Conservation (phyloP, 2,329 filamentous ascomycete genomes). For the Phoma herbarum region DNA sequence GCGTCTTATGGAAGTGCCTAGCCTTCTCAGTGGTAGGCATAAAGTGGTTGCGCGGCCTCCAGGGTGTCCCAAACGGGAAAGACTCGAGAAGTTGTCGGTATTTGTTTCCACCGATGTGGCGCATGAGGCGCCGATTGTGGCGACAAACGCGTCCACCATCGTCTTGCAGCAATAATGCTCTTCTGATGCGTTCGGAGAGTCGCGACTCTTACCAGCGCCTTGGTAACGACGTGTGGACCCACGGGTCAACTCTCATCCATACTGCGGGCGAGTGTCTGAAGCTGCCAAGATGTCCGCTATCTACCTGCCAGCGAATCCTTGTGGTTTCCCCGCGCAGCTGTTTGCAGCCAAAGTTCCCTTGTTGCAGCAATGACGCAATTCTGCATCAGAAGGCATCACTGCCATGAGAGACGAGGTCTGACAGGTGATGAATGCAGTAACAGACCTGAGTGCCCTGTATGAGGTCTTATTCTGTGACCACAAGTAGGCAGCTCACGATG, state of each 20-base stretch:
- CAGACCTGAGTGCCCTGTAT: neutral
- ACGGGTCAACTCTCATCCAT: neutral
- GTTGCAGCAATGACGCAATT: slow-evolving; percentile 17
- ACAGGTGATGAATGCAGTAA: neutral
- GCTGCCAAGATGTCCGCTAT: neutral
- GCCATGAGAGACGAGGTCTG: slow-evolving; percentile 7
- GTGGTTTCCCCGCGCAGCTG: slow-evolving; percentile 10
- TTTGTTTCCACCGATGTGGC: slow-evolving; percentile 36
- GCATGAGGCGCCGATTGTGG: slow-evolving; percentile 28
- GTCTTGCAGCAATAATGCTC: neutral
- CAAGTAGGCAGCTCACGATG: neutral
- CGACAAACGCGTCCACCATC: slow-evolving; percentile 5
- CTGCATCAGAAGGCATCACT: slow-evolving; percentile 16
- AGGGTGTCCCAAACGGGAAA: slow-evolving; percentile 21
- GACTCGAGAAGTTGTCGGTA: slow-evolving; percentile 24
- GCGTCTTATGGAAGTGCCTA: slow-evolving; percentile 28
- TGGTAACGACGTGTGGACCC: neutral
- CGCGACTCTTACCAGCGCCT: too few relatives aligned
- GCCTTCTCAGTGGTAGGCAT: slow-evolving; percentile 31
- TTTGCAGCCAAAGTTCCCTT: neutral
- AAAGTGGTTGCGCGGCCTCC: slow-evolving; percentile 39
- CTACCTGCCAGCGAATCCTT: slow-evolving; percentile 3
- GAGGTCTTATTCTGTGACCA: neutral
- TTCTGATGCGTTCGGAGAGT: neutral
- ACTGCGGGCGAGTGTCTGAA: neutral